Conservation (phyloP, 2,329 filamentous ascomycete species). For the Epicoccum sorghinum region DNA sequence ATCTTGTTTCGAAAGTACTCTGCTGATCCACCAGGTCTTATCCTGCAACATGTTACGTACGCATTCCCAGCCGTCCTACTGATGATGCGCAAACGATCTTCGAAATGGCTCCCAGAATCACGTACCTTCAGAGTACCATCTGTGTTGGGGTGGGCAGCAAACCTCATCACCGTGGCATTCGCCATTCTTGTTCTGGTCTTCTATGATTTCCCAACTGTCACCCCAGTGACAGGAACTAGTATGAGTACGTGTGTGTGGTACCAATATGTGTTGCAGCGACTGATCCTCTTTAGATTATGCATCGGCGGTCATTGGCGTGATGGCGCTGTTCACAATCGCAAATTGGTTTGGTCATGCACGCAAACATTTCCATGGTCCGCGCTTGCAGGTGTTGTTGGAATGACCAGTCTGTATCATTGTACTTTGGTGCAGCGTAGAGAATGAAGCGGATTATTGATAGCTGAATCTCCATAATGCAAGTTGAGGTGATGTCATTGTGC, state of each 20-base stretch:
- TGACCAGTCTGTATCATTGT: not conserved
- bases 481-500: too few species aligned
- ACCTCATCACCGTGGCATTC: conserved; percentile 32
- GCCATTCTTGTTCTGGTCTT: conserved; percentile 35
- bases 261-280: not conserved
- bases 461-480: too few species aligned
- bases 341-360: conserved; percentile 23
- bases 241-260: conserved; percentile 32
- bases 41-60: conserved; percentile 34
- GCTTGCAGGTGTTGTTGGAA: conserved; percentile 10
- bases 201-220: conserved; percentile 38
- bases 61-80: conserved; percentile 37
- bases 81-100: conserved; percentile 33
- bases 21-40: not conserved
- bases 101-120: conserved; percentile 21
- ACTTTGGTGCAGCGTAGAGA: too few species aligned
- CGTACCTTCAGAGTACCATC: conserved; percentile 26
- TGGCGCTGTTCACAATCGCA: conserved; percentile 16
- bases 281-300: conserved; percentile 19
- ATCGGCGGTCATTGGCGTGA: conserved; percentile 21
- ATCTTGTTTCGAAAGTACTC: not conserved
- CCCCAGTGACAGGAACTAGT: conserved; percentile 33
- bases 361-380: conserved; percentile 22
- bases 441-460: too few species aligned
- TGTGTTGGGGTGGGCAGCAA: conserved; percentile 34